Percentiles rank a stretch among this genome's conserved stretches.
Conservation (phyloP, 805 yeast species). For the Saccharomycopsis amapae region DNA sequence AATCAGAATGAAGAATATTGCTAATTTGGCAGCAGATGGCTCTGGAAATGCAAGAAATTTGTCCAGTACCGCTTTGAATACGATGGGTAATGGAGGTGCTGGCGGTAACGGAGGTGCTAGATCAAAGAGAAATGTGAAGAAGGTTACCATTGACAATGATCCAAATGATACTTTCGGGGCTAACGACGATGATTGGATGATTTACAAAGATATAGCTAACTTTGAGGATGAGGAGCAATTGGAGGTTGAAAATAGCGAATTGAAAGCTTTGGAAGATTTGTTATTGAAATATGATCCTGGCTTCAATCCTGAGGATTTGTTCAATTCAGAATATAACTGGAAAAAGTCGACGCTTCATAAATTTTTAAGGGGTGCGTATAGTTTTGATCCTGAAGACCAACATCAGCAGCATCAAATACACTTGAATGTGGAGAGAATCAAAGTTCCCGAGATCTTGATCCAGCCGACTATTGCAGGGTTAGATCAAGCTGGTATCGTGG, state of each 20-base stretch:
- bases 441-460: slow-evolving; percentile 87
- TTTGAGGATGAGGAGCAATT: slow-evolving; percentile 73
- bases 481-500: slow-evolving; percentile 92
- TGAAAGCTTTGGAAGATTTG: slow-evolving; percentile 62
- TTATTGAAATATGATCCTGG: slow-evolving; percentile 77
- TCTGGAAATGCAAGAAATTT: not conserved
- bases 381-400: slow-evolving; percentile 72
- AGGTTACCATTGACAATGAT: slow-evolving; percentile 75
- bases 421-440: slow-evolving; percentile 80
- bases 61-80: slow-evolving; percentile 7
- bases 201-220: slow-evolving; percentile 74
- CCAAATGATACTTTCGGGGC: slow-evolving; percentile 94
- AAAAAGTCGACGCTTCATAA: slow-evolving; percentile 68
- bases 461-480: slow-evolving; percentile 92
- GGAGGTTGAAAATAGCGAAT: slow-evolving; percentile 60
- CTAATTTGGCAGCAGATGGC: slow-evolving; percentile 69
- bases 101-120: slow-evolving; percentile 22
- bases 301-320: slow-evolving; percentile 79
- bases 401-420: slow-evolving; percentile 88
- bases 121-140: slow-evolving; percentile 44
- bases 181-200: slow-evolving; percentile 91
- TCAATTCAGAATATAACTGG: slow-evolving; percentile 82
- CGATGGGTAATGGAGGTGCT: slow-evolving; percentile 26
- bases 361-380: slow-evolving; percentile 85
- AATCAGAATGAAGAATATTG: slow-evolving; percentile 83